Percentiles rank a stretch among this genome's conserved stretches.
Conservation (phyloP, 768 basidiomycete species). For the Russula earlei region DNA sequence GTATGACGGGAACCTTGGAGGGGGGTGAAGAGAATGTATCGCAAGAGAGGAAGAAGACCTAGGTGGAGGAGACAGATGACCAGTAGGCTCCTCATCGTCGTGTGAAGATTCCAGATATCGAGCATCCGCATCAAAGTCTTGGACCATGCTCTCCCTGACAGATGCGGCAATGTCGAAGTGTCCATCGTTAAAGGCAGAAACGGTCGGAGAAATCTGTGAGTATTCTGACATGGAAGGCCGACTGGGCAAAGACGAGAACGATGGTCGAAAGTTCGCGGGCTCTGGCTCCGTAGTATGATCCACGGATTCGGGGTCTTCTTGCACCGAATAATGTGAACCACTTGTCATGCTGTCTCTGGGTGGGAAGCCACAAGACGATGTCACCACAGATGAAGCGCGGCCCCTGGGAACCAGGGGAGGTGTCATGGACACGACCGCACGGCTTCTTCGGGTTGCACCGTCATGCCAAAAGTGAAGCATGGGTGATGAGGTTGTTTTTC, state of each 20-base stretch:
- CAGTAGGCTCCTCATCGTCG: slow-evolving; percentile 9
- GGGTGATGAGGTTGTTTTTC: slow-evolving; percentile 43
- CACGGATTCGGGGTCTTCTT: slow-evolving; percentile 5
- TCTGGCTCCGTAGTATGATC: slow-evolving; percentile 20
- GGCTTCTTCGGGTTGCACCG: background rate
- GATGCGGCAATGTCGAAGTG: slow-evolving; percentile 25
- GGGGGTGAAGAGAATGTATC: slow-evolving; percentile 14
- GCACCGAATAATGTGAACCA: slow-evolving; percentile 17
- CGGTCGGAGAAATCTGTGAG: slow-evolving; percentile 64
- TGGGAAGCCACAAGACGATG: background rate
- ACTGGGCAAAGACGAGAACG: slow-evolving; percentile 39
- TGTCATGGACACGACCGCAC: slow-evolving; percentile 18
- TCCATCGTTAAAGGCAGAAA: slow-evolving; percentile 70
- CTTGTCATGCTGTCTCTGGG: slow-evolving; percentile 18
- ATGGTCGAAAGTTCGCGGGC: slow-evolving; percentile 33
- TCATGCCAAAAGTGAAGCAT: slow-evolving; percentile 18
- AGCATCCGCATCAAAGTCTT: slow-evolving; percentile 1
- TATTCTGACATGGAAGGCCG: slow-evolving; percentile 58
- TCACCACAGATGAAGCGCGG: slow-evolving; percentile 2
- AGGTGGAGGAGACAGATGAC: slow-evolving; percentile 18
- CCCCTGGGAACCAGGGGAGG: slow-evolving; percentile 12
- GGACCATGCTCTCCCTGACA: slow-evolving; percentile 22
- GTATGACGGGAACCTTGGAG: slow-evolving; percentile 14
- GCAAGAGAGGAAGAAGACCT: slow-evolving; percentile 19
- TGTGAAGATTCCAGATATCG: background rate